Base-by-base conservation (phyloP, 257 asterid species). In the Henckelia pumila region DNA sequence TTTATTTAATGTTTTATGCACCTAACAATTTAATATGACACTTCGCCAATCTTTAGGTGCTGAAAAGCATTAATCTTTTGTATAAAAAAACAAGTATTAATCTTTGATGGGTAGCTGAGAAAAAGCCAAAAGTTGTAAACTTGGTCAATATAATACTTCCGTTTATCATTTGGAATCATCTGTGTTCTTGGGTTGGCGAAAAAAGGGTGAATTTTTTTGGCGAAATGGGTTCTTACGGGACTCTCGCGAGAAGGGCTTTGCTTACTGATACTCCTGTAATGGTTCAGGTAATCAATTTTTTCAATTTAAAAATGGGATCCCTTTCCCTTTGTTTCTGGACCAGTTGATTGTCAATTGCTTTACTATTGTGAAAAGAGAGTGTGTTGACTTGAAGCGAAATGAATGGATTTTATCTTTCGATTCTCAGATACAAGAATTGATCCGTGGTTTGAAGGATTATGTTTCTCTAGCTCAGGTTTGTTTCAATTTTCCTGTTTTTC, bases 381-480 rank as follows among this genome's bases (percentile, higher is more conserved):
- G 64, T 67, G 22, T 63, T 11, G 63, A 28, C 57, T 65, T 63
- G 32, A 23, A 21, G 32, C 21, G 69, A 47, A 64, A 25, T 64
- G 59, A 40, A 61, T 35, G 57, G 40, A 60, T 75, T 40, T 70
- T 66, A 37, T 77, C 77, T 40, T 78, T 74, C 64, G 17, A 59
- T 66, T 75, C 71, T 66, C 85, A 94, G 99, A 88, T 94, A 73
- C 97, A 88, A 79, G 85, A 87, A 79, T 83, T 94, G 91, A 58
- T 88, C 72, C 85, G 92, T 78, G 89, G 89, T 72, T 76, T 73
- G 70, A 78, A 87, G 73, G 97, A 77, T 80, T 83, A 85, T 83
- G 78, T 88, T 73, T 94, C 99, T 73, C 79, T 94, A 68, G 97
- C 96, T 78, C 99, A 94, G 97, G 99, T 94, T 84, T 88, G 81